phyloP scores from a whole-genome alignment of 1,139 yeast species.

The Barnettozyma hawaiiensis region DNA sequence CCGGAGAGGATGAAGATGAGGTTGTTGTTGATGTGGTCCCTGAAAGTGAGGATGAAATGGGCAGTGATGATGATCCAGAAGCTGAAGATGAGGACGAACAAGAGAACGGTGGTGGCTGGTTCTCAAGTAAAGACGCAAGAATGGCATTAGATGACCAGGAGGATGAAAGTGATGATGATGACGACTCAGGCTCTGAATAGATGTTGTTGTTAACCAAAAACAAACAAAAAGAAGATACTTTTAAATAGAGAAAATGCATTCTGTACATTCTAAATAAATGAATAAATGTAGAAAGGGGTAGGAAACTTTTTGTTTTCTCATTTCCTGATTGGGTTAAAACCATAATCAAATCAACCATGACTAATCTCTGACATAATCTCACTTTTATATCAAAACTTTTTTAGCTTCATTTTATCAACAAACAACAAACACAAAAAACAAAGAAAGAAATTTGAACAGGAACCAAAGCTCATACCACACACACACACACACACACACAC shows the following conservation, averaged over 20 bases:
- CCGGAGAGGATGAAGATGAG: conserved; percentile 23
- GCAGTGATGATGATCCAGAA: conserved; percentile 23
- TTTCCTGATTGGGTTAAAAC: no score
- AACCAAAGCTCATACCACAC: no score
- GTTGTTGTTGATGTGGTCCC: conserved; percentile 28
- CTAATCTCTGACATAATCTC: no score
- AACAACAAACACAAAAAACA: no score
- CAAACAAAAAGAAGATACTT: no score
- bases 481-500: no score
- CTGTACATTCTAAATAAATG: neutral
- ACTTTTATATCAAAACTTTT: no score
- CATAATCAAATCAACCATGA: no score
- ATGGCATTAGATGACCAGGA: conserved; percentile 15
- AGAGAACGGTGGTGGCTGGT: conserved; percentile 26
- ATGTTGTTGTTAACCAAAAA: neutral
- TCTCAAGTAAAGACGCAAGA: conserved; percentile 20
- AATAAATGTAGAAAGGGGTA: no score
- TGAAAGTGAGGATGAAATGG: conserved; percentile 22
- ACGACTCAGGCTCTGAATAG: conserved; percentile 4
- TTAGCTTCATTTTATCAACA: no score
- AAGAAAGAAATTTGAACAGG: no score
- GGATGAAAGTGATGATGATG: conserved; percentile 19
- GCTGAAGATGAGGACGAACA: conserved; percentile 24
- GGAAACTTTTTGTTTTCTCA: no score
- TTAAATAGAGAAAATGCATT: neutral